Base-by-base conservation (phyloP, 2,329 filamentous ascomycete genomes). In the Trichoderma gracile region DNA sequence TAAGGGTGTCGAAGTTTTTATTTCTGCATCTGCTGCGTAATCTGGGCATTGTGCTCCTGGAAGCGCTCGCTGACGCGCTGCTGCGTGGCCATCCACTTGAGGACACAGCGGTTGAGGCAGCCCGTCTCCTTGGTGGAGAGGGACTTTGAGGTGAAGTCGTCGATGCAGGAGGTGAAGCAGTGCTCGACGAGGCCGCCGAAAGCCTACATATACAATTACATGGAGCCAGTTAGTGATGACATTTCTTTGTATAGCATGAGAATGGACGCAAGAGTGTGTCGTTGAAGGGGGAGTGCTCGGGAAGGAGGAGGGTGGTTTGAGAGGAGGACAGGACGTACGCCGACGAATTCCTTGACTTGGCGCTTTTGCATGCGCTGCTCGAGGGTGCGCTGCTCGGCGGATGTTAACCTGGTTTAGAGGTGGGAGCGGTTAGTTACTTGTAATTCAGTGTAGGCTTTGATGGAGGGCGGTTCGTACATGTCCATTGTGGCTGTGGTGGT, bases 301-400 rank as follows among this genome's bases (percentile, higher is more conserved):
- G 25, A 49, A 25, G 0, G 65, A 54, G 1, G 14, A 17, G 25
- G 27, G n/a, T 30, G 66, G 38, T 57, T 23, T 7, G 5, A 58
- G 58, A 59, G 53, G 66, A 64, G 43, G 64, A 84, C 92, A 64
- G 43, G 64, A 84, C 92, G 72, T 85, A 98, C 95, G 73, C 87
- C 91, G 89, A 98, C 97, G 77, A 99, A 98, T 77, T 98, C 94
- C 82, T 97, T 97, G 85, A 99, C 92, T 81, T 99, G 95, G 81
- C 95, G 96, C 81, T 91, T 91, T 83, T 98, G 93, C 87, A 99
- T 93, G 79, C 95, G 92, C 81, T 87, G 81, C 80, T 96, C 90
- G 76, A 99, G 90, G 84, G 95, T 92, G 81, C 92, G 91, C 83
- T 96, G 91, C 84, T 98, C 94, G 73, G 87, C 78, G 73, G 84